These are phyloP conservation scores for Gleditsia sinensis DNA, from an alignment of 306 rosid species.

Conservation along the genomic window DNA sequence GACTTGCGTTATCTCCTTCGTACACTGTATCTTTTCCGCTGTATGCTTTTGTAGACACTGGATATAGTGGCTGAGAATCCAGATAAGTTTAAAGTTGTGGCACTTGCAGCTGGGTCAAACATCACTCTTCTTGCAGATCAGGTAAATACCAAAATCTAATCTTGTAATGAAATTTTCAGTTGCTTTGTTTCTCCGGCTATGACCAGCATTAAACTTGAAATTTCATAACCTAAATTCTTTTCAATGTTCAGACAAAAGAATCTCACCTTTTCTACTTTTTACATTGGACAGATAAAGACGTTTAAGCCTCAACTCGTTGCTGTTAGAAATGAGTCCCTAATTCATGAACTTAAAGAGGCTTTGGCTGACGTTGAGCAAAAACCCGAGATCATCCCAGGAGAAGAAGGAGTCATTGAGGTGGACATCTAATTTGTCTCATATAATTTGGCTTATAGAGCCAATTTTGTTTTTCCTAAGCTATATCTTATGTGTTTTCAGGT, in stretches of 20 bases:
- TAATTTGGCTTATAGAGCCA: conserved; percentile 24
- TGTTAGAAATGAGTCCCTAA: conserved; percentile 81
- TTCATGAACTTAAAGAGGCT: conserved; percentile 89
- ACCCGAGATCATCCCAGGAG: conserved; percentile 98
- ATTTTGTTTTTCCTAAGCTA: conserved; percentile 21
- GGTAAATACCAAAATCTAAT: conserved; percentile 48
- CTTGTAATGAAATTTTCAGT: conserved; percentile 19
- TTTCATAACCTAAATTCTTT: conserved; percentile 10
- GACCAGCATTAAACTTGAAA: neutral
- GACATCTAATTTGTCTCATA: conserved; percentile 15
- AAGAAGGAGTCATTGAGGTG: conserved; percentile 96
- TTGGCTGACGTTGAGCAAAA: conserved; percentile 73
- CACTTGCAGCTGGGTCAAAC: conserved; percentile 96
- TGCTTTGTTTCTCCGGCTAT: conserved; percentile 13
- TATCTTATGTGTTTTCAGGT: conserved; percentile 61
- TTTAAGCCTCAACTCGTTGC: conserved; percentile 92
- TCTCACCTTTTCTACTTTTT: conserved; percentile 25
- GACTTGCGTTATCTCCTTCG: conserved; percentile 16
- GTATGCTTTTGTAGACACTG: conserved; percentile 69
- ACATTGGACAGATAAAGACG: conserved; percentile 69
- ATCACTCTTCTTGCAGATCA: conserved; percentile 95
- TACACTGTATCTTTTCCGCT: conserved; percentile 26
- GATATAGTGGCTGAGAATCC: conserved; percentile 99
- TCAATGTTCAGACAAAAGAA: neutral
- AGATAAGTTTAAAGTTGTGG: conserved; percentile 85